Conservation (phyloP, 371 early-diverging fungal genomes). For the Circinella minor region DNA sequence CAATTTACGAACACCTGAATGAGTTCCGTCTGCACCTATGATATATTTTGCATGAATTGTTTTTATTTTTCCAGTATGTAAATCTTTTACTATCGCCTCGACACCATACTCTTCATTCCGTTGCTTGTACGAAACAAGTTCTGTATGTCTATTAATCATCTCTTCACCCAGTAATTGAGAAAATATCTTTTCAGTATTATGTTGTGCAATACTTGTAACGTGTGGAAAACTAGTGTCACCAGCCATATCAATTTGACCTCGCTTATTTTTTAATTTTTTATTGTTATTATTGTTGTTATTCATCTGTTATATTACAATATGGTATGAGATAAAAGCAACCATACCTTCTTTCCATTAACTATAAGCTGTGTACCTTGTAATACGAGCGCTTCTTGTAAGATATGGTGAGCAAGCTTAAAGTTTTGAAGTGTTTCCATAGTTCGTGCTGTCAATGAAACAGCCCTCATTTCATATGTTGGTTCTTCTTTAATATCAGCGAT, state of each 20-base stretch:
- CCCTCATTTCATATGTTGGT: conserved; percentile 43
- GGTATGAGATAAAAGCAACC: background rate
- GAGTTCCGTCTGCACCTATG: conserved; percentile 47
- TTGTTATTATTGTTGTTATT: no score
- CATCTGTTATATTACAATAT: no score
- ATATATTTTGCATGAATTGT: conserved; percentile 31
- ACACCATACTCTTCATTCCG: conserved; percentile 24
- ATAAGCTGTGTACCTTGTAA: conserved; percentile 25
- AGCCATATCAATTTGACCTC: no score
- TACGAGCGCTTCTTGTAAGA: conserved; percentile 21
- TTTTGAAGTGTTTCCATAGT: conserved; percentile 37
- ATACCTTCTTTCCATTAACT: conserved; percentile 28
- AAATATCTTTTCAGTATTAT: conserved; percentile 31
- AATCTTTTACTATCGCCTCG: conserved; percentile 13
- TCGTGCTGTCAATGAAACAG: conserved; percentile 36
- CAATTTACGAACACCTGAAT: conserved; percentile 35
- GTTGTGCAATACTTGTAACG: conserved; percentile 24
- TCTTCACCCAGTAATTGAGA: conserved; percentile 10
- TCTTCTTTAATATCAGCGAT: conserved; percentile 37
- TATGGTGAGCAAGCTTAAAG: conserved; percentile 27
- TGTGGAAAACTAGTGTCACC: no score
- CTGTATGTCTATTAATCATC: conserved; percentile 31
- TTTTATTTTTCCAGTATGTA: background rate
- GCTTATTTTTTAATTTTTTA: no score
- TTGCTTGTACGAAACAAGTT: conserved; percentile 36